phyloP scores from a whole-genome alignment of 148 eudicot species.

The Chenopodium quinoa region DNA sequence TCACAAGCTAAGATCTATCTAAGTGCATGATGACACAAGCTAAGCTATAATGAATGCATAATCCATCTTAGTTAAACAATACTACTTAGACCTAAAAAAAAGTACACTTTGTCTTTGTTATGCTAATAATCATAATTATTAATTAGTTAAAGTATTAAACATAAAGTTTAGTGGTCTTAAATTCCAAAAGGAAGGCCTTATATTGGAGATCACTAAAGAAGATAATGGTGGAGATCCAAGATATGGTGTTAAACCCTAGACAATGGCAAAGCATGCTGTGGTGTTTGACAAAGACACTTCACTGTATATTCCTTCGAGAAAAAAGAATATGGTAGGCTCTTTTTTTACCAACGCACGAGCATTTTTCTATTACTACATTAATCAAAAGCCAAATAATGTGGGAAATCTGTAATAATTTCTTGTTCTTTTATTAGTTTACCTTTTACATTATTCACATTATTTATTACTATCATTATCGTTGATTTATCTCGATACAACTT shows the following conservation, averaged over 20 bases:
- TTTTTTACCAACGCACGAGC: slow-evolving; percentile 22
- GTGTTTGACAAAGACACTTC: slow-evolving; percentile 33
- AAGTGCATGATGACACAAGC: slow-evolving; percentile 26
- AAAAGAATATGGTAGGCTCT: slow-evolving; percentile 23
- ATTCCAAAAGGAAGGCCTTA: neutral
- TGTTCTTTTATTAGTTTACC: too few species aligned
- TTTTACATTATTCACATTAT: too few species aligned
- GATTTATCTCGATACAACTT: too few species aligned
- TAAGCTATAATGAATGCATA: neutral
- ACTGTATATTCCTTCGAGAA: slow-evolving; percentile 36
- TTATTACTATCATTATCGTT: too few species aligned
- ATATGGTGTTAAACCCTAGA: slow-evolving; percentile 36
- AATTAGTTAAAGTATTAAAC: neutral
- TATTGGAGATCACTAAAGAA: slow-evolving; percentile 3
- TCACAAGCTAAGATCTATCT: neutral
- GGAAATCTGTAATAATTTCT: neutral
- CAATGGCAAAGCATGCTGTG: slow-evolving; percentile 34
- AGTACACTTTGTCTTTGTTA: slow-evolving; percentile 22
- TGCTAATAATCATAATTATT: neutral
- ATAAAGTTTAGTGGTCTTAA: neutral
- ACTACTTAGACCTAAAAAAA: neutral
- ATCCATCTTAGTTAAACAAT: slow-evolving; percentile 5
- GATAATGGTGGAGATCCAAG: neutral
- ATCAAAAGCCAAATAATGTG: neutral
- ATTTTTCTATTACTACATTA: neutral